Evolutionary conservation across 345 rosid species (phyloP), one percentile per base, ranked within the genome.

Genomic region (Melastoma malabathricum): DNA sequence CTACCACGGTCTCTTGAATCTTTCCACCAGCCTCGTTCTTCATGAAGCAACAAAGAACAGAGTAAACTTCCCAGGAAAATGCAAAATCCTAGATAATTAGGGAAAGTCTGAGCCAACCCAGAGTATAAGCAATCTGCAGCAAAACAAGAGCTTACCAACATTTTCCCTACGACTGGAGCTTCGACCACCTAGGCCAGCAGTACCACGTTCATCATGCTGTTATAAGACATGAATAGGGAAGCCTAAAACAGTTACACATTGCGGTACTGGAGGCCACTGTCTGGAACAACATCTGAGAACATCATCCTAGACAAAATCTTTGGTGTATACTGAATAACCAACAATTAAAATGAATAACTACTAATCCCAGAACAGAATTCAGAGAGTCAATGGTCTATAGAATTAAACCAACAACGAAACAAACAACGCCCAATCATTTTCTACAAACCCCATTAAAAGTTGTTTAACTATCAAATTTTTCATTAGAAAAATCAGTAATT

Each of bases 141-240:
- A 31, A 23, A 54, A 70, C 74, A 61, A 75, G 90, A 75, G 86
- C 69, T 70, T 60, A 93, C 97, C 99, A 43, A 63, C 50, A 69
- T 74, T 67, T 17, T 64, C 64, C 73, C 78, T 66, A 22, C 60
- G 68, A 29, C 68, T 66, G 59, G 64, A 72, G 73, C 78, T 72
- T 72, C 80, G 78, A 70, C 76, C 89, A 66, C 49, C 86, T 72
- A 69, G 85, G 61, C 77, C 62, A 38, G 78, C 67, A 70, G 22
- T 71, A 76, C 70, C 72, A 59, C 77, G 90, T 59, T 78, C 94
- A 75, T 87, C 87, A 20, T 76, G 90, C 99, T 93, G 86, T 83
- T 75, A 81, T 61, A 75, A 82, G 72, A 86, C 79, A 86, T 47
- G 72, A 68, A 87, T 75, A 84, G 77, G 87, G 80, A 87, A 79